phyloP scores from a whole-genome alignment of 2,329 filamentous ascomycete species.

The Colletotrichum melonis region DNA sequence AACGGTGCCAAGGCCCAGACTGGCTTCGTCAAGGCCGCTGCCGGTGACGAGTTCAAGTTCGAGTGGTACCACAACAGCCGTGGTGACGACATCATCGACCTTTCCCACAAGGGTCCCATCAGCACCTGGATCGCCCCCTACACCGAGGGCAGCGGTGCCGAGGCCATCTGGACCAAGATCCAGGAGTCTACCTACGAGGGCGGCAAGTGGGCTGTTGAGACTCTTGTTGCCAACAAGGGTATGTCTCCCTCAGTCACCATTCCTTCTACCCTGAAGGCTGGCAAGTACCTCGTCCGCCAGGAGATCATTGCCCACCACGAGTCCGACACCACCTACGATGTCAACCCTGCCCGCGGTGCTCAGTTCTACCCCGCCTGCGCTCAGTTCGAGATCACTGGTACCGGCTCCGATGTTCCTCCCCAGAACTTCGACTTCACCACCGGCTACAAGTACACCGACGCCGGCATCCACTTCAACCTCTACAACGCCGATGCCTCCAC shows the following conservation, averaged over 20 bases:
- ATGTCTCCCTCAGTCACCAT: slow-evolving; percentile 58
- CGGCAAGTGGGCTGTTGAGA: slow-evolving; percentile 55
- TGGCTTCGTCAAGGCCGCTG: slow-evolving; percentile 55
- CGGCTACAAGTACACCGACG: slow-evolving; percentile 68
- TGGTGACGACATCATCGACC: slow-evolving; percentile 63
- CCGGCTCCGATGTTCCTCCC: slow-evolving; percentile 58
- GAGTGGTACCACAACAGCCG: slow-evolving; percentile 65
- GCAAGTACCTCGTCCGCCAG: slow-evolving; percentile 66
- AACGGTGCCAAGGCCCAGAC: slow-evolving; percentile 49
- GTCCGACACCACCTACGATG: slow-evolving; percentile 46
- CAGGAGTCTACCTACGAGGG: slow-evolving; percentile 50
- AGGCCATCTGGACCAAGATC: slow-evolving; percentile 63
- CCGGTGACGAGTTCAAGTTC: slow-evolving; percentile 59
- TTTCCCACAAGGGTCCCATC: slow-evolving; percentile 64
- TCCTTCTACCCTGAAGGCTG: slow-evolving; percentile 56
- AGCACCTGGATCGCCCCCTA: slow-evolving; percentile 63
- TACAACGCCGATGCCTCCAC: slow-evolving; percentile 51
- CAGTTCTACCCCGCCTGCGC: slow-evolving; percentile 69
- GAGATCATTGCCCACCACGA: slow-evolving; percentile 67
- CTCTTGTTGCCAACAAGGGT: slow-evolving; percentile 61
- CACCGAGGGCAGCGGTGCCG: slow-evolving; percentile 54
- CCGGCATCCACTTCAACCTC: slow-evolving; percentile 70
- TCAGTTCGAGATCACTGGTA: slow-evolving; percentile 69
- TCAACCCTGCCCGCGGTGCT: slow-evolving; percentile 53
- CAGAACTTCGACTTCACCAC: slow-evolving; percentile 57